Evolutionary conservation across 2,329 filamentous ascomycete genomes (phyloP).

Genomic region (Botrytis fragariae): DNA sequence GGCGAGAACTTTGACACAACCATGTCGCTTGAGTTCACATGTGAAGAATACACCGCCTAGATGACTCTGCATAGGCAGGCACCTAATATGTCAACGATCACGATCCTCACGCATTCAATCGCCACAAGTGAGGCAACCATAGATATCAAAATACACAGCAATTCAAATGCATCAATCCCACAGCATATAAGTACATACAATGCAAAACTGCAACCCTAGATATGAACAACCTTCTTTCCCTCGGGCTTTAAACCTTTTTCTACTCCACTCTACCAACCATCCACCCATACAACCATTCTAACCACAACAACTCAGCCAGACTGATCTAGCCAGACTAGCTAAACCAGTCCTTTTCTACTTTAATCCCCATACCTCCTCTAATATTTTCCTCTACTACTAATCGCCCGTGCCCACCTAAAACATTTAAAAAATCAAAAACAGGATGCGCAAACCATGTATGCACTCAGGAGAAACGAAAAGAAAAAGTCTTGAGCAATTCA

Average conservation of each 20-base stretch:
- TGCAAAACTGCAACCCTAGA: neutral
- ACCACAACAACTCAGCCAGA: neutral
- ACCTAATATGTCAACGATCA: neutral
- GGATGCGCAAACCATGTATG: conserved; percentile 6
- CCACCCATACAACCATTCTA: neutral
- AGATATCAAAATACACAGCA: conserved; percentile 14
- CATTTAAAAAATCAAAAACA: no score
- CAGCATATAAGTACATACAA: conserved; percentile 21
- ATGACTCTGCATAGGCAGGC: no score
- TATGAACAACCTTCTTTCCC: conserved; percentile 12
- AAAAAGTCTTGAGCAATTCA: neutral
- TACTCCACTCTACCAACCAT: neutral
- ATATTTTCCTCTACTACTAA: neutral
- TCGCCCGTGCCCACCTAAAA: neutral
- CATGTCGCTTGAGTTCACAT: neutral
- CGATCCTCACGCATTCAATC: no score
- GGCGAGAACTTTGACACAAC: neutral
- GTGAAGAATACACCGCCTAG: no score
- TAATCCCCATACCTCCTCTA: neutral
- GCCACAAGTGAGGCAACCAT: neutral
- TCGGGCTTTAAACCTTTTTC: neutral
- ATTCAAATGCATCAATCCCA: conserved; percentile 12
- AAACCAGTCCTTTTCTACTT: neutral
- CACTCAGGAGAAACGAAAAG: neutral
- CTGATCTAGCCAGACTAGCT: neutral